Evolutionary conservation across 78 protist species (phyloP), one percentile per base, ranked within the genome.

Genomic region (Goniomonas avonlea): DNA sequence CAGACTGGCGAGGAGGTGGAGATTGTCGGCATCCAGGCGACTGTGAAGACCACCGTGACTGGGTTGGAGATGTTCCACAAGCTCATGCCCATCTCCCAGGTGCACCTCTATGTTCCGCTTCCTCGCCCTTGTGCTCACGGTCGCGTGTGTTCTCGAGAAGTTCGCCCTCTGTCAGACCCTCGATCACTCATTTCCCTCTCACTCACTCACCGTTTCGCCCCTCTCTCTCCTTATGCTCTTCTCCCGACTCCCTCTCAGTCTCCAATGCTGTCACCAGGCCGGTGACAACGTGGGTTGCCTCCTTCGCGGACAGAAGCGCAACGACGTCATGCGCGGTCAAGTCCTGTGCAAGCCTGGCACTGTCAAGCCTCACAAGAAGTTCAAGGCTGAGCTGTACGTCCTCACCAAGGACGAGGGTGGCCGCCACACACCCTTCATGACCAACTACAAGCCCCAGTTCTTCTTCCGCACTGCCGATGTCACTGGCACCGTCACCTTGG

Each of bases 41-140:
- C 90, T n/a, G 32, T 18, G 13, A 27, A 43, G 71, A 66, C 86
- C 35, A 58, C 60, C 18, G 40, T 68, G 38, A 85, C 91, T 0
- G 96, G 96, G 37, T 20, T 96, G 17, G 99, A 96, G 84, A 92
- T 92, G 94, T 94, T 92, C 88, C 86, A 90, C 74, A 93, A 94
- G 90, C 32, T 48, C 58, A 48, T 20, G 5, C 5, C 58, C 23
- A 48, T 20, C 17, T n/a, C 2, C 58, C 17, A 41, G 60, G 55
- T n/a, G n/a, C n/a, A n/a, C n/a, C n/a, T n/a, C n/a, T n/a, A n/a
- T 9, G 25, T 17, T 45, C 25, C 53, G 25, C 53, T 17, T 13
- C 13, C 53, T 45, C 53, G 25, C 53, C 13, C 53, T 45, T 45
- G 53, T 45, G 25, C 13, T 9, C 53, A 45, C 53, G 53, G n/a